phyloP scores from a whole-genome alignment of 2,329 filamentous ascomycete species.

The Colletotrichum musae region DNA sequence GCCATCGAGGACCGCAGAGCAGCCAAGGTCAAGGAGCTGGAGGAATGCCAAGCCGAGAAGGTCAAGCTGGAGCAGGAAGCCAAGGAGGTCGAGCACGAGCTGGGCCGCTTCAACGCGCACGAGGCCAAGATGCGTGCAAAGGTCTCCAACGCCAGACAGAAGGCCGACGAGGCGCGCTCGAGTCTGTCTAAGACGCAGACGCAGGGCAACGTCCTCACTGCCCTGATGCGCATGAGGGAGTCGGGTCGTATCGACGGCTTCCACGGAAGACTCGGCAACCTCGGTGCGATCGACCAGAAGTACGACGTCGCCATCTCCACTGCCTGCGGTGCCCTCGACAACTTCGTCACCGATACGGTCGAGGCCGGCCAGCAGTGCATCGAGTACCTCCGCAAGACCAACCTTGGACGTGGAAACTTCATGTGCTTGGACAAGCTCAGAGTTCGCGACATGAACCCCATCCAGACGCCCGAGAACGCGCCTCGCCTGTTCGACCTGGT shows the following conservation, averaged over 20 bases:
- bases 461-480: constrained; percentile 92
- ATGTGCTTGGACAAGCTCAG: constrained; percentile 93
- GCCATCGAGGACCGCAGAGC: constrained; percentile 79
- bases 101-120: constrained; percentile 79
- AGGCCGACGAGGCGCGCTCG: constrained; percentile 94
- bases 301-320: constrained; percentile 99
- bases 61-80: constrained; percentile 81
- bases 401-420: constrained; percentile 95
- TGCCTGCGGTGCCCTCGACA: constrained; percentile 90
- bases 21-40: constrained; percentile 80
- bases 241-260: constrained; percentile 98
- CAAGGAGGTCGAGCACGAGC: constrained; percentile 78
- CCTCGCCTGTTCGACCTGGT: constrained; percentile 95
- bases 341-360: constrained; percentile 96
- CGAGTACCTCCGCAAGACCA: constrained; percentile 97
- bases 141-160: constrained; percentile 91
- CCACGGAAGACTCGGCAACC: constrained; percentile 92
- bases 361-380: constrained; percentile 98
- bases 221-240: constrained; percentile 94
- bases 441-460: constrained; percentile 80
- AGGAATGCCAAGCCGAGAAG: constrained; percentile 82
- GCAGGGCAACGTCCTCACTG: constrained; percentile 91
- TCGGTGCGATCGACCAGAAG: constrained; percentile 92
- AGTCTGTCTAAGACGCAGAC: constrained; percentile 92
- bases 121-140: constrained; percentile 88